Conservation (phyloP, 2,329 filamentous ascomycete species). For the Penicillium concentricum region DNA sequence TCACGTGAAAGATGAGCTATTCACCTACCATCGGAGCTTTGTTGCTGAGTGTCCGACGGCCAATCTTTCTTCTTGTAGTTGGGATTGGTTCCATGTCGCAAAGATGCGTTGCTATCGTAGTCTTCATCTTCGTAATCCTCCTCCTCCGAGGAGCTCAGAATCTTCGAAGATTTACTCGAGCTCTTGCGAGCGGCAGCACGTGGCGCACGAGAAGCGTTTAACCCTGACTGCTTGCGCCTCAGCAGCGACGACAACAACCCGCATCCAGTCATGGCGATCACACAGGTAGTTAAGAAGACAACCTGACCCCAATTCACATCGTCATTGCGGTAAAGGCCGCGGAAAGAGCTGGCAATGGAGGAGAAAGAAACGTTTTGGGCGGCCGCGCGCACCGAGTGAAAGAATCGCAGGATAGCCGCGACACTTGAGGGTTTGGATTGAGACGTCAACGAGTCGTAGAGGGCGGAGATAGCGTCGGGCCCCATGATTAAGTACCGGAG, state of each 20-base stretch:
- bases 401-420: constrained; percentile 18
- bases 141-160: constrained; percentile 36
- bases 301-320: constrained; percentile 30
- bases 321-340: constrained; percentile 28
- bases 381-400: constrained; percentile 20
- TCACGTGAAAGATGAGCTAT: not conserved
- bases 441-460: constrained; percentile 15
- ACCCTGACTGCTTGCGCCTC: constrained; percentile 22
- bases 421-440: constrained; percentile 11
- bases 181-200: constrained; percentile 16
- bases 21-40: constrained; percentile 32
- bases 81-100: constrained; percentile 28
- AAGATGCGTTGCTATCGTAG: constrained; percentile 35
- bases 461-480: constrained; percentile 10
- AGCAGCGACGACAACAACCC: constrained; percentile 32
- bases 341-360: constrained; percentile 20
- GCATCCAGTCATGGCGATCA: constrained; percentile 39
- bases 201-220: constrained; percentile 12
- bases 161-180: constrained; percentile 28
- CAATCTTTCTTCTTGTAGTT: constrained; percentile 19
- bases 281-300: constrained; percentile 32
- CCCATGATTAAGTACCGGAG: constrained; percentile 22
- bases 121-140: constrained; percentile 40
- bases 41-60: constrained; percentile 26
- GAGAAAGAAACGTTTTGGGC: constrained; percentile 19